Percentiles rank a stretch among this genome's conserved stretches.
Conservation (phyloP, 495 filamentous ascomycete species). For the Cercophora sp. region DNA sequence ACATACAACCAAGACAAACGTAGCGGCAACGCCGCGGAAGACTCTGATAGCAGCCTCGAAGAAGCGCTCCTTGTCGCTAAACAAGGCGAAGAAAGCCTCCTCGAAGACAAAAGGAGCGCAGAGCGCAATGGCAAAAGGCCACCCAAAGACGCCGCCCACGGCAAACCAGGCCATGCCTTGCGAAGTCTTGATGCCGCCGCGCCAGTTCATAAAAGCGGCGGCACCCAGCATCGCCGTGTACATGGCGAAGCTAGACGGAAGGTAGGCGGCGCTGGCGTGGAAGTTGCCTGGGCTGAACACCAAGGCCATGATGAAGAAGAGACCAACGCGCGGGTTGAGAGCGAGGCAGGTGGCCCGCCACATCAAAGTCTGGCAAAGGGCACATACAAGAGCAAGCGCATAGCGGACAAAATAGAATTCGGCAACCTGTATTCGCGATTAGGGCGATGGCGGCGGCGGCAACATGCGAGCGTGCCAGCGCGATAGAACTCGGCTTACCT, state of each 20-base stretch:
- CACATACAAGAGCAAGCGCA: conserved; percentile 68
- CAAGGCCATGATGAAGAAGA: conserved; percentile 74
- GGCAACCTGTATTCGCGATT: conserved; percentile 49
- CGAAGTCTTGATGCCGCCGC: conserved; percentile 67
- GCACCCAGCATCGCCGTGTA: conserved; percentile 85
- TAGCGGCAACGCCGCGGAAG: conserved; percentile 62
- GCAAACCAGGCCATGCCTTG: conserved; percentile 90
- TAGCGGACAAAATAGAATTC: conserved; percentile 87
- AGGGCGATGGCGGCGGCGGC: too few relatives aligned
- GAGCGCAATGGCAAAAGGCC: conserved; percentile 88
- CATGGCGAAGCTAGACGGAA: conserved; percentile 97
- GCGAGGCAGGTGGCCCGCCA: conserved; percentile 69
- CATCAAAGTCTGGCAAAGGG: conserved; percentile 74
- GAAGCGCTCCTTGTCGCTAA: conserved; percentile 54
- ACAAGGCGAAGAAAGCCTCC: conserved; percentile 59
- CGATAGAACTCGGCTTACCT: conserved; percentile 26
- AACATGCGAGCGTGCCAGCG: background rate
- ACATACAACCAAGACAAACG: conserved; percentile 67
- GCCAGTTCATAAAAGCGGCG: conserved; percentile 83
- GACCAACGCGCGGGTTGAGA: conserved; percentile 73
- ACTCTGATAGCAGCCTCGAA: conserved; percentile 54
- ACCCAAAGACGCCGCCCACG: conserved; percentile 82
- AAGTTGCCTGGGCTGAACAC: conserved; percentile 86
- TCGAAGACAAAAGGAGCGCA: conserved; percentile 78
- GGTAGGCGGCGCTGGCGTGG: conserved; percentile 78